Conservation (phyloP, 169 alveolate genomes). For the Plasmodium coatneyi region DNA sequence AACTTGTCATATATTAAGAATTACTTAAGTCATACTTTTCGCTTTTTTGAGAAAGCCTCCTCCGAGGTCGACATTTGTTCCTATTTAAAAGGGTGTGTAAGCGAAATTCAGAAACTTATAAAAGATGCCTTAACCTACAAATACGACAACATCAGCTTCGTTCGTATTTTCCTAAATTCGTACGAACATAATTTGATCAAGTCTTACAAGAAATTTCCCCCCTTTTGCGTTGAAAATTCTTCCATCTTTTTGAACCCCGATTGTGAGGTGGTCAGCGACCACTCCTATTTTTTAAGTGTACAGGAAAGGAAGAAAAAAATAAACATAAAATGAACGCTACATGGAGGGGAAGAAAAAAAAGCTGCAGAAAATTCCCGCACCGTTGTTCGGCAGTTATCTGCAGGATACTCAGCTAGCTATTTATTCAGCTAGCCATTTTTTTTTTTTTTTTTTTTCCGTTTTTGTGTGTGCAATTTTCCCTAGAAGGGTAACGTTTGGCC, state of each 20-base stretch:
- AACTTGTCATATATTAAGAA: slow-evolving; percentile 20
- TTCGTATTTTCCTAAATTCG: slow-evolving; percentile 34
- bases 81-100: slow-evolving; percentile 30
- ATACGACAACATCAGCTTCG: not conserved
- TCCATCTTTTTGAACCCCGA: slow-evolving; percentile 49
- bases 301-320: slow-evolving; percentile 22
- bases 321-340: not conserved
- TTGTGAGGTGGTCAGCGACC: slow-evolving; percentile 33
- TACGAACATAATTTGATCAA: slow-evolving; percentile 13
- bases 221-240: slow-evolving; percentile 53
- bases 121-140: slow-evolving; percentile 5
- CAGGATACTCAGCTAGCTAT: not conserved
- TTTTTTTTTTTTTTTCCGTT: not conserved
- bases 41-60: slow-evolving; percentile 18
- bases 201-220: slow-evolving; percentile 44
- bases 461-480: not conserved
- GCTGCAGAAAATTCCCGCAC: not conserved
- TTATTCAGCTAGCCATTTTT: not conserved
- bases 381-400: not conserved
- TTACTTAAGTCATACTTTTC: slow-evolving; percentile 14
- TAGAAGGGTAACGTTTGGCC: not conserved
- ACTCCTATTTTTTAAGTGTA: slow-evolving; percentile 63
- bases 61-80: slow-evolving; percentile 16
- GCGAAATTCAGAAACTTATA: slow-evolving; percentile 27
- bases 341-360: too few relatives aligned